phyloP scores from a whole-genome alignment of 495 filamentous ascomycete species.

The Aspergillus sclerotiicarbonarius region DNA sequence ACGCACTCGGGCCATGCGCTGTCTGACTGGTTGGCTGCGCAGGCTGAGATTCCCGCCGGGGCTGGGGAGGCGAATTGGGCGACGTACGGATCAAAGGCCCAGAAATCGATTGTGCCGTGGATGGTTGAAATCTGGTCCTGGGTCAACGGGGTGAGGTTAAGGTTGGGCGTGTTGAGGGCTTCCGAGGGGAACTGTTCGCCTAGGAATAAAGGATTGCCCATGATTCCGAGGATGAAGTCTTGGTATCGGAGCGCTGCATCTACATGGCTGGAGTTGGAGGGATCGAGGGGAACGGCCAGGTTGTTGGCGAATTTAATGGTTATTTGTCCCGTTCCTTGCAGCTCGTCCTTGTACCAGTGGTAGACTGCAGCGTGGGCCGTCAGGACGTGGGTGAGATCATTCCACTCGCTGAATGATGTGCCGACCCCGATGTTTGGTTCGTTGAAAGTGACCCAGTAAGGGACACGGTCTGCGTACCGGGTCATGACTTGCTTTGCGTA shows the following conservation, averaged over 20 bases:
- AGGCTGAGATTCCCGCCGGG: conserved; percentile 32
- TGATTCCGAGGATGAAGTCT: conserved; percentile 38
- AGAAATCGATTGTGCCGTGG: conserved; percentile 41
- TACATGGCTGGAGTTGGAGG: conserved; percentile 32
- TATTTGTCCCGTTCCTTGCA: conserved; percentile 39
- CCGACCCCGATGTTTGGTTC: conserved; percentile 29
- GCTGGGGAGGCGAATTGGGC: conserved; percentile 39
- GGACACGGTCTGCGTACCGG: conserved; percentile 42
- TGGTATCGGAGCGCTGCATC: conserved; percentile 38
- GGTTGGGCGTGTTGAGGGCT: conserved; percentile 26
- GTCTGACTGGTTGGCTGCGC: conserved; percentile 28
- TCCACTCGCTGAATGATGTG: conserved; percentile 32
- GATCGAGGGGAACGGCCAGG: conserved; percentile 38
- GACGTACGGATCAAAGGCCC: conserved; percentile 47
- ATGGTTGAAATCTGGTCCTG: conserved; percentile 32
- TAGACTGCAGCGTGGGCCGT: conserved; percentile 39
- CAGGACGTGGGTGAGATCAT: conserved; percentile 33
- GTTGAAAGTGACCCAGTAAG: conserved; percentile 48
- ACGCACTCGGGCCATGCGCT: conserved; percentile 42
- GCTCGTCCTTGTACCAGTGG: conserved; percentile 40
- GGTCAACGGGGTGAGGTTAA: conserved; percentile 27
- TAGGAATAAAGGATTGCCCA: conserved; percentile 41
- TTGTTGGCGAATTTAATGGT: conserved; percentile 44
- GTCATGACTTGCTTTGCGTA: conserved; percentile 41
- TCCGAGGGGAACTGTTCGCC: conserved; percentile 41